phyloP scores from a whole-genome alignment of 768 basidiomycete genomes.

The Phanerodontia chrysosporium region DNA sequence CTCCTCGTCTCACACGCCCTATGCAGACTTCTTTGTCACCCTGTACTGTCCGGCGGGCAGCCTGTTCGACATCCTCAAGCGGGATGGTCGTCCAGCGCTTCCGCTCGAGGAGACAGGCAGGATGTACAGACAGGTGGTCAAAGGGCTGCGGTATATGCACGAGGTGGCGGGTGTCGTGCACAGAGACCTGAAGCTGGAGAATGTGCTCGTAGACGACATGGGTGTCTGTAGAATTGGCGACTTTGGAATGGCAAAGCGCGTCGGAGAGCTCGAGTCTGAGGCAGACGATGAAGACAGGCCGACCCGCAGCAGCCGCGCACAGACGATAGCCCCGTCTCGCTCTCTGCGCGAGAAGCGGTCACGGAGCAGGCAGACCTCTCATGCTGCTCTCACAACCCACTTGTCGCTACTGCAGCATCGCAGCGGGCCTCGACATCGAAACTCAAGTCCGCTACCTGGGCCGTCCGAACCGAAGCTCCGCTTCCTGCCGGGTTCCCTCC shows the following conservation, averaged over 20 bases:
- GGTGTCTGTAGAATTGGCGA: slow-evolving; percentile 83
- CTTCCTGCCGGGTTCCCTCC: slow-evolving; percentile 80
- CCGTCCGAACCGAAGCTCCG: slow-evolving; percentile 28
- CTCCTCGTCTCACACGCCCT: slow-evolving; percentile 48
- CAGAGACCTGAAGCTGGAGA: slow-evolving; percentile 95
- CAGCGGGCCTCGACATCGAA: slow-evolving; percentile 45
- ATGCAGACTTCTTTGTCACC: slow-evolving; percentile 78
- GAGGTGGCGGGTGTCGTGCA: slow-evolving; percentile 75
- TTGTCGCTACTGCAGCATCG: slow-evolving; percentile 35
- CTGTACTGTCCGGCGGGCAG: slow-evolving; percentile 82
- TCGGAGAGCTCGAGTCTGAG: slow-evolving; percentile 43
- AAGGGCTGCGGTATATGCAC: slow-evolving; percentile 81
- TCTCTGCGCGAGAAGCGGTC: slow-evolving; percentile 17
- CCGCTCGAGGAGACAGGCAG: slow-evolving; percentile 76
- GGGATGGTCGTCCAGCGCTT: slow-evolving; percentile 63
- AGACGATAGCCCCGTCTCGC: not conserved
- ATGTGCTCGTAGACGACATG: slow-evolving; percentile 87
- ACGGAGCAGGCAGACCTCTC: slow-evolving; percentile 15
- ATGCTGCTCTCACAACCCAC: slow-evolving; percentile 23
- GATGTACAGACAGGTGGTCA: slow-evolving; percentile 84
- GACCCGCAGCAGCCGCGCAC: not conserved
- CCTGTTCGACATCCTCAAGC: slow-evolving; percentile 76
- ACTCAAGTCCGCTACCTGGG: slow-evolving; percentile 37
- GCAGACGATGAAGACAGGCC: slow-evolving; percentile 28
- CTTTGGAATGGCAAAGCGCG: slow-evolving; percentile 75